Base-by-base conservation (phyloP, 2,329 filamentous ascomycete species). In the Colletotrichum sansevieriae region DNA sequence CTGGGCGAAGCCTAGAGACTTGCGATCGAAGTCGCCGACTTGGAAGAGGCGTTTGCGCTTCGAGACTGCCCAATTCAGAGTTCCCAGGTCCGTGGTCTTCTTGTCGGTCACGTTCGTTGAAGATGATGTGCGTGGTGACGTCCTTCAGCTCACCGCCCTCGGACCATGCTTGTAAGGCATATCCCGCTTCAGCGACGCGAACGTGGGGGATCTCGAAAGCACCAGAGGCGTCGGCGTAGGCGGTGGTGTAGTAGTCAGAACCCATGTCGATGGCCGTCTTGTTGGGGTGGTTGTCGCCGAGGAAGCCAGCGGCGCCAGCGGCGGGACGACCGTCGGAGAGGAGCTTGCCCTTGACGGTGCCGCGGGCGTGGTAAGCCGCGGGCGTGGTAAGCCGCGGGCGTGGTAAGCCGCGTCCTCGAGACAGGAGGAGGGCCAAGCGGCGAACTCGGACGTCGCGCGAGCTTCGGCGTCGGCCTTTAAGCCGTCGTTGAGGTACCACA, bases 111-210 rank as follows among this genome's bases (percentile, higher is more conserved):
- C 77, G 1, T 72, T 82, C 78, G 63, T 83, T 82, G 13, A 77
- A 72, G 0, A 81, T 73, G 66, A 83, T 78, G 22, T 79, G 79
- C 1, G 83, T 85, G 13, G 80, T 80, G 1, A 86, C 83, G 55
- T 85, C 79, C 7, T 74, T 76, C 13, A 85, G 75, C 8, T 69
- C 72, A 29, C 81, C 82, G 64, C 83, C 83, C 67, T 83, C 83
- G 1, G 82, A 80, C 83, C 84, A 86, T 1, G 84, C 84, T 63
- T 85, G 83, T 1, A 86, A 72, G 0, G 80, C 84, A 69, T 85
- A 86, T 2, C 76, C 78, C 0, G 79, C 83, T 0, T 76, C 75
- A 0, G 79, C 83, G 1, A 76, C 75, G 5, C 83, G 81, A 18
- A 87, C 81, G 62, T 83, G 71, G 3, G 75, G 68, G 64, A 87